phyloP scores from a whole-genome alignment of 1,284 basidiomycete species.

The Lignosus rhinocerotis region DNA sequence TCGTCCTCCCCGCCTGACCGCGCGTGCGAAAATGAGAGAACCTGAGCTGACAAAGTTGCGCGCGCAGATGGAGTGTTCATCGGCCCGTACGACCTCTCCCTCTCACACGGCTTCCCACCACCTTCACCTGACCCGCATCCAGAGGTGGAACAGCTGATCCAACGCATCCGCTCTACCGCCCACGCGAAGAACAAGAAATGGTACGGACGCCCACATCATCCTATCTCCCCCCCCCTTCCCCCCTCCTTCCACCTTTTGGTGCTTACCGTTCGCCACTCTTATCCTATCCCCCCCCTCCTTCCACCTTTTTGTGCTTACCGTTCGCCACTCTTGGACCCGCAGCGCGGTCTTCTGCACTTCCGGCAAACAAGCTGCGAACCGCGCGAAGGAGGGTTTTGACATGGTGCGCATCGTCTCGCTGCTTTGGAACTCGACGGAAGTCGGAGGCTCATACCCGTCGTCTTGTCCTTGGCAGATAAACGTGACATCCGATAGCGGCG shows the following conservation, averaged over 20 bases:
- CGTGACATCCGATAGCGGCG: conserved; percentile 47
- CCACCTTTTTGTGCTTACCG: neutral
- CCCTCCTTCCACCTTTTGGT: neutral
- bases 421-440: conserved; percentile 35
- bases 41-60: neutral
- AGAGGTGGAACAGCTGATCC: conserved; percentile 61
- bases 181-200: conserved; percentile 68
- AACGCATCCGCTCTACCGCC: conserved; percentile 51
- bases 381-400: conserved; percentile 45
- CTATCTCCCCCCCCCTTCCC: neutral
- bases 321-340: neutral
- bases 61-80: conserved; percentile 58
- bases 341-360: conserved; percentile 37
- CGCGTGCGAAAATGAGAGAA: neutral
- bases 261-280: neutral
- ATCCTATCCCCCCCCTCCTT: too few species aligned
- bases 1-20: too few species aligned
- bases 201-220: conserved; percentile 40
- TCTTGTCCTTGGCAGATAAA: conserved; percentile 43
- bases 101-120: conserved; percentile 55
- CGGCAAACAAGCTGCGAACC: conserved; percentile 38
- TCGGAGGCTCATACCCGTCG: neutral
- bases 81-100: conserved; percentile 68
- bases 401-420: conserved; percentile 33
- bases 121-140: conserved; percentile 65